These are phyloP conservation scores for Pogostemon cablin DNA, from an alignment of 257 asterid species.

Conservation along the genomic window DNA sequence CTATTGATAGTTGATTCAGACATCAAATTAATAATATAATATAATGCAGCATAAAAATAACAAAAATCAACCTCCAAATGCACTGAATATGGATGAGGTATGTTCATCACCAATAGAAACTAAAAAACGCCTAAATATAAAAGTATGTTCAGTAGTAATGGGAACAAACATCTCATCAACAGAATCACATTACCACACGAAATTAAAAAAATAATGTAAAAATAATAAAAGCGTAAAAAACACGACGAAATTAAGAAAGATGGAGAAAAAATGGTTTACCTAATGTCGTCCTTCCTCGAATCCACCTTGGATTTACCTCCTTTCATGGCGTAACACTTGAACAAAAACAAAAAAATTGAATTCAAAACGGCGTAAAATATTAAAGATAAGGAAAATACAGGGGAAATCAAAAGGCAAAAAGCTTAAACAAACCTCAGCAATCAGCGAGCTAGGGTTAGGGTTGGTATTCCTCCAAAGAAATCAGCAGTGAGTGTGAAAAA, in stretches of 20 bases:
- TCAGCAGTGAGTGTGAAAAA: constrained; percentile 23
- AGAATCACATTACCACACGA: background rate
- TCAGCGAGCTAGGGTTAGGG: constrained; percentile 36
- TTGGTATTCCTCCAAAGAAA: background rate
- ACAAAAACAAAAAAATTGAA: constrained; percentile 13
- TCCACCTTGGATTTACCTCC: constrained; percentile 67
- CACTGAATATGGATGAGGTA: too few relatives aligned
- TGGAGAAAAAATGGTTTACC: constrained; percentile 35
- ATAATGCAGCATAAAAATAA: too few relatives aligned
- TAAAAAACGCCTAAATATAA: too few relatives aligned
- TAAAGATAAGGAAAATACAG: background rate
- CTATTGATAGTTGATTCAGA: too few relatives aligned
- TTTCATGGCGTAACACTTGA: constrained; percentile 46
- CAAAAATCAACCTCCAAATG: too few relatives aligned
- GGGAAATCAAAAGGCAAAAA: background rate
- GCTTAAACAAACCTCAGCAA: constrained; percentile 24
- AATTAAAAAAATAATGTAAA: background rate
- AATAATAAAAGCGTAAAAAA: background rate
- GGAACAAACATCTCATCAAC: background rate
- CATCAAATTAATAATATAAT: too few relatives aligned
- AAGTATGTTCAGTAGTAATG: too few relatives aligned
- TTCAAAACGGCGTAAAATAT: background rate
- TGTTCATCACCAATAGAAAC: too few relatives aligned
- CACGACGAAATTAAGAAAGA: background rate
- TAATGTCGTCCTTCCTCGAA: constrained; percentile 54